Percentiles rank a stretch among this genome's conserved stretches.
phyloP scores from a whole-genome alignment of 805 yeast genomes.

The Lipomyces starkeyi region DNA sequence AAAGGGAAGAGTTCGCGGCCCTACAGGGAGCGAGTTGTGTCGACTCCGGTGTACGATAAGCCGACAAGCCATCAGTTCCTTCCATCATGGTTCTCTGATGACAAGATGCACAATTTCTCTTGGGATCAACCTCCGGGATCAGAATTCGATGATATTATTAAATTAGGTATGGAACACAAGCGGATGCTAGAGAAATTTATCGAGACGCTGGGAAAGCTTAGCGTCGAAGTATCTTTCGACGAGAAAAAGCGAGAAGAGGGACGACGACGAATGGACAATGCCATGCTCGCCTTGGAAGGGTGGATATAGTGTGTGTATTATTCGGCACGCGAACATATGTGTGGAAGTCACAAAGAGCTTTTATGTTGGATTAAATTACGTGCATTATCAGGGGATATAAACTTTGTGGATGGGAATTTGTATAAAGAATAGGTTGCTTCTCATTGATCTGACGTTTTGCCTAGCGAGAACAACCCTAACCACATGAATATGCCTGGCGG shows the following conservation, averaged over 20 bases:
- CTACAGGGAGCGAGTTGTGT: conserved; percentile 20
- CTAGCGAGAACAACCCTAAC: too few relatives aligned
- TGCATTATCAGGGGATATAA: too few relatives aligned
- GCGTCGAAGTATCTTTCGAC: conserved; percentile 89
- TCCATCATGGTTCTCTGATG: conserved; percentile 15
- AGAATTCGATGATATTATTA: conserved; percentile 27
- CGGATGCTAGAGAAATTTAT: conserved; percentile 78
- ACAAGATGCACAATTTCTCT: conserved; percentile 13
- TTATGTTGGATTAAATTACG: not conserved
- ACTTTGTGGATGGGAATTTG: too few relatives aligned
- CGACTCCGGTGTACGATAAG: conserved; percentile 14
- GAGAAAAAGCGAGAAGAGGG: conserved; percentile 82
- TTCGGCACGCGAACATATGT: not conserved
- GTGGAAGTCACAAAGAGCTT: not conserved
- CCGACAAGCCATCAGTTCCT: conserved; percentile 6
- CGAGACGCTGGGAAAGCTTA: conserved; percentile 80
- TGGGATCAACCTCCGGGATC: conserved; percentile 18
- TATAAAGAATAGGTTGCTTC: too few relatives aligned
- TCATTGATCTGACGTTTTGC: too few relatives aligned
- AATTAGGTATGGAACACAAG: conserved; percentile 39
- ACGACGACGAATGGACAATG: conserved; percentile 75
- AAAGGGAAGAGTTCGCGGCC: conserved; percentile 2
- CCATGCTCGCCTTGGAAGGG: conserved; percentile 86
- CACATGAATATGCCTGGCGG: too few relatives aligned
- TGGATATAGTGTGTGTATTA: conserved; percentile 46